Evolutionary conservation across 306 rosid genomes (phyloP).

Genomic region (Ormosia emarginata): DNA sequence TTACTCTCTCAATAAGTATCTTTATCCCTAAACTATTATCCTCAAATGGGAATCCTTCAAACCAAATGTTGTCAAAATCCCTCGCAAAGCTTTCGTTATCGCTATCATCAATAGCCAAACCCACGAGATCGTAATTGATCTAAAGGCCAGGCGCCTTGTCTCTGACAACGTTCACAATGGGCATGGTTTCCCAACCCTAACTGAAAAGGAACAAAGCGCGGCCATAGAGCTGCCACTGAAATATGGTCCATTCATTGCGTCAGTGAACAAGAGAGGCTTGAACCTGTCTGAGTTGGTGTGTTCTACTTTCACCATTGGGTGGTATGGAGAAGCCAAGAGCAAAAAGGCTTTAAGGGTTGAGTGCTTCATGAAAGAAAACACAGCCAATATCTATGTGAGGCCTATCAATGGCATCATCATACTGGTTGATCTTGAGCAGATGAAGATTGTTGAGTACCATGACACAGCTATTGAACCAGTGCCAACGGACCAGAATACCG

Average conservation of each 20-base stretch:
- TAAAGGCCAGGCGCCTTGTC: neutral
- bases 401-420: constrained; percentile 34
- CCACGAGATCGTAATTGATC: constrained; percentile 27
- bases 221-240: constrained; percentile 18
- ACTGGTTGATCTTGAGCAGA: constrained; percentile 7
- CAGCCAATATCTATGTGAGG: constrained; percentile 28
- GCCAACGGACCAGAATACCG: constrained; percentile 26
- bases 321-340: constrained; percentile 32
- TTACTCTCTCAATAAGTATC: no score
- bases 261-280: constrained; percentile 35
- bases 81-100: constrained; percentile 19
- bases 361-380: constrained; percentile 33
- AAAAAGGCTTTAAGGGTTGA: constrained; percentile 18
- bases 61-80: neutral
- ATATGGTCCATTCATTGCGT: constrained; percentile 25
- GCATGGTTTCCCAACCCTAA: constrained; percentile 29
- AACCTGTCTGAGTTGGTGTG: constrained; percentile 44
- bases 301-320: constrained; percentile 25
- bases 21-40: neutral
- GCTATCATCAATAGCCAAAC: neutral
- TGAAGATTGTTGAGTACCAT: constrained; percentile 29
- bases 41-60: constrained; percentile 17
- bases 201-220: neutral
- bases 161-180: constrained; percentile 25
- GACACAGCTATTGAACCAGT: constrained; percentile 8